A percentile compares a stretch with the other conserved stretches of the same genome.
phyloP scores from a whole-genome alignment of 2,329 filamentous ascomycete species.

The Fusarium tupiense region DNA sequence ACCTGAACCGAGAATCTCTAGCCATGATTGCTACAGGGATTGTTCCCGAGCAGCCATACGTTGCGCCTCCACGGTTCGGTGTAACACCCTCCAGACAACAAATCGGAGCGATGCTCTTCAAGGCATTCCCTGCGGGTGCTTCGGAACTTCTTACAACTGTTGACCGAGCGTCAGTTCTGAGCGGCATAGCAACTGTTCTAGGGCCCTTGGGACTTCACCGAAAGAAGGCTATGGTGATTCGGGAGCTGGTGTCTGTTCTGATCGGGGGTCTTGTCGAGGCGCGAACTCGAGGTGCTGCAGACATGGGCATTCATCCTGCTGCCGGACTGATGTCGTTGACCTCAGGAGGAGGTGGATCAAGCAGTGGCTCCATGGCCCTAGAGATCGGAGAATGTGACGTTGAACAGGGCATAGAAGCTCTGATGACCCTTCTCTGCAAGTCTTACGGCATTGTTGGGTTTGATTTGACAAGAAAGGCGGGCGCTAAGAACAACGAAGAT shows the following conservation, averaged over 20 bases:
- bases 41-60: conserved; percentile 60
- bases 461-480: conserved; percentile 48
- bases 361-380: conserved; percentile 63
- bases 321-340: conserved; percentile 82
- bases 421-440: conserved; percentile 68
- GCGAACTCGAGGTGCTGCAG: conserved; percentile 91
- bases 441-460: conserved; percentile 72
- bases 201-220: conserved; percentile 81
- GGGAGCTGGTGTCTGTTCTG: conserved; percentile 84
- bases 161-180: conserved; percentile 81
- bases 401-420: conserved; percentile 71
- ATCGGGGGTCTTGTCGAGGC: conserved; percentile 90
- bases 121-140: conserved; percentile 74
- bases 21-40: conserved; percentile 73
- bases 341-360: conserved; percentile 58
- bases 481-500: conserved; percentile 30
- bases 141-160: conserved; percentile 75
- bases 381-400: conserved; percentile 72
- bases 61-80: conserved; percentile 64
- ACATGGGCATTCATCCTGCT: conserved; percentile 94
- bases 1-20: conserved; percentile 68
- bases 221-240: conserved; percentile 90
- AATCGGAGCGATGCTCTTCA: conserved; percentile 73
- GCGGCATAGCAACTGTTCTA: conserved; percentile 88
- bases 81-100: conserved; percentile 68